These are phyloP conservation scores for Chondrus crispus DNA, from an alignment of 23 red algal genomes.

Conservation along the genomic window DNA sequence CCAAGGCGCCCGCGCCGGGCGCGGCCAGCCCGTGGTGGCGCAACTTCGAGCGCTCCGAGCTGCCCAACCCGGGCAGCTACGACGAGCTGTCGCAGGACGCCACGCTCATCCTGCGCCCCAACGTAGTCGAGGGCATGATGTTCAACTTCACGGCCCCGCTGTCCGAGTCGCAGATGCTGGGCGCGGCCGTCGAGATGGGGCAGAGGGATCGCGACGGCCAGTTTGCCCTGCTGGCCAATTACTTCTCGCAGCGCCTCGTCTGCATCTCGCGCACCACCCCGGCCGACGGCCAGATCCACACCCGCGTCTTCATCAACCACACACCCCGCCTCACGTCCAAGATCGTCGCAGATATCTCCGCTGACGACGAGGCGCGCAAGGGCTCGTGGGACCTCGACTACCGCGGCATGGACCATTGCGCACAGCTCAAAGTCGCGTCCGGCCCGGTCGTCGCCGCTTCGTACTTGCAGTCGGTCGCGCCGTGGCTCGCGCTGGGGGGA, in stretches of 20 bases:
- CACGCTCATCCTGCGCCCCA: slow-evolving; percentile 77
- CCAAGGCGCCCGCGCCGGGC: slow-evolving; percentile 3
- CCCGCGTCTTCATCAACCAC: slow-evolving; percentile 87
- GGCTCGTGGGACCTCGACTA: slow-evolving; percentile 90
- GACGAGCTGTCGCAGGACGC: slow-evolving; percentile 95
- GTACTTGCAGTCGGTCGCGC: slow-evolving; percentile 90
- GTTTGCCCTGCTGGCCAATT: slow-evolving; percentile 93
- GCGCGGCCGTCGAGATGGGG: slow-evolving; percentile 80
- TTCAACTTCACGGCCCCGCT: slow-evolving; percentile 88
- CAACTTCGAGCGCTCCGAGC: slow-evolving; percentile 76
- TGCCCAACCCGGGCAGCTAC: slow-evolving; percentile 95
- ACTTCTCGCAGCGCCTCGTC: slow-evolving; percentile 77
- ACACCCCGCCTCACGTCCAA: slow-evolving; percentile 80
- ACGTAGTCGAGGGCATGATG: slow-evolving; percentile 89
- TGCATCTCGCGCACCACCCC: slow-evolving; percentile 69
- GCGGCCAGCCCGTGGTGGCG: slow-evolving; percentile 93
- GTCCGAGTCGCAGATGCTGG: slow-evolving; percentile 62
- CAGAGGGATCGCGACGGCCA: slow-evolving; percentile 42
- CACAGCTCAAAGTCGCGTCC: slow-evolving; percentile 84
- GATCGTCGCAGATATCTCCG: slow-evolving; percentile 75
- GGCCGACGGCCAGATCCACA: slow-evolving; percentile 75
- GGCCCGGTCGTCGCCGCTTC: slow-evolving; percentile 70
- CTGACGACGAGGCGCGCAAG: slow-evolving; percentile 65
- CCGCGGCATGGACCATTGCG: slow-evolving; percentile 75
- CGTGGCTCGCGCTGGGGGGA: slow-evolving; percentile 78